These are phyloP conservation scores for Hypomyces rosellus DNA, from an alignment of 2,329 filamentous ascomycete species.

Conservation along the genomic window DNA sequence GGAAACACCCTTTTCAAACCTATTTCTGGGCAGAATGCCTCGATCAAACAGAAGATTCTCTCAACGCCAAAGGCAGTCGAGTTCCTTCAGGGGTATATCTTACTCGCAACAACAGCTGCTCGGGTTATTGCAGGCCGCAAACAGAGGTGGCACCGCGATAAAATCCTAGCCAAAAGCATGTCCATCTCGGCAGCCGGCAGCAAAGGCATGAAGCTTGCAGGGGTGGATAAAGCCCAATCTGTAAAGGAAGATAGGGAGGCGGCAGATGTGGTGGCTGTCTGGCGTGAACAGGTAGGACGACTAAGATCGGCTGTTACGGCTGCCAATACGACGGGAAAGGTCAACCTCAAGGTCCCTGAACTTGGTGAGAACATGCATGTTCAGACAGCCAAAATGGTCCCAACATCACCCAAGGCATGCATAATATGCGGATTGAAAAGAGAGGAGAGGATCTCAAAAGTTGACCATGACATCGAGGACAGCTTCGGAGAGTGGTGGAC, in stretches of 20 bases:
- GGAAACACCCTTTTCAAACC: conserved; percentile 62
- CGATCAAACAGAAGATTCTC: conserved; percentile 57
- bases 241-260: conserved; percentile 79
- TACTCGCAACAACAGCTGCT: conserved; percentile 61
- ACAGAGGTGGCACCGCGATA: conserved; percentile 85
- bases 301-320: conserved; percentile 66
- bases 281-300: conserved; percentile 69
- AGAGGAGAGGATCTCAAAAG: conserved; percentile 71
- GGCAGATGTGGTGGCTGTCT: conserved; percentile 66
- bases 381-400: conserved; percentile 62
- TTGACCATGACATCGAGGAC: conserved; percentile 75
- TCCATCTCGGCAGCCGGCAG: conserved; percentile 71
- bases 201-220: conserved; percentile 86
- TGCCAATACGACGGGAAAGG: conserved; percentile 54
- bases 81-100: conserved; percentile 60
- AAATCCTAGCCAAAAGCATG: conserved; percentile 78
- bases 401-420: conserved; percentile 69
- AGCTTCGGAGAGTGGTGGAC: conserved; percentile 97
- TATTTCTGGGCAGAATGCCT: conserved; percentile 50
- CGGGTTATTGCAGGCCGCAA: conserved; percentile 79
- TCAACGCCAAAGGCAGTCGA: conserved; percentile 54
- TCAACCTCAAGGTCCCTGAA: conserved; percentile 57
- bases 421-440: conserved; percentile 82
- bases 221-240: conserved; percentile 77
- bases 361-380: conserved; percentile 64